Percentiles rank a stretch among this genome's conserved stretches.
Conservation (phyloP, 352 stramenopile species). For the Phytophthora multivora region DNA sequence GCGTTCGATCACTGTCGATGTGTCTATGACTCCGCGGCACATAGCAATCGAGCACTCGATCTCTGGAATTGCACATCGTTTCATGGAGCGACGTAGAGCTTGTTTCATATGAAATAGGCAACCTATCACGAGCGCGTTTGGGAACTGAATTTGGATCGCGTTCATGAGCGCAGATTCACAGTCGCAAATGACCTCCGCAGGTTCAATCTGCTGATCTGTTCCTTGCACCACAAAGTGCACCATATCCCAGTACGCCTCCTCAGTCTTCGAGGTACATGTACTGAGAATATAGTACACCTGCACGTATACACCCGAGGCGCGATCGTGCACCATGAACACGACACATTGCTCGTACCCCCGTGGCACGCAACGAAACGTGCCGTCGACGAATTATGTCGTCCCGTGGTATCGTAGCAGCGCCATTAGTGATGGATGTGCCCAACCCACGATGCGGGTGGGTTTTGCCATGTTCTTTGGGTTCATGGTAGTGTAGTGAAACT, state of each 20-base stretch:
- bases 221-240: slow-evolving; percentile 2
- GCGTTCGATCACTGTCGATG: slow-evolving; percentile 1
- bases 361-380: neutral
- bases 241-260: neutral
- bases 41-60: slow-evolving; percentile 4
- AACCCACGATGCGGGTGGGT: neutral
- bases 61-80: slow-evolving; percentile 2
- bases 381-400: neutral
- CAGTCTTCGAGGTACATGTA: neutral
- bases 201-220: neutral
- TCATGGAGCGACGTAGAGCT: slow-evolving; percentile 18
- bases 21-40: slow-evolving; percentile 2
- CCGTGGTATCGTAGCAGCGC: neutral
- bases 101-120: slow-evolving; percentile 30
- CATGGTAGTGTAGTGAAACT: neutral
- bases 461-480: neutral
- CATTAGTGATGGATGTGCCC: neutral
- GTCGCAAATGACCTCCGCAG: slow-evolving; percentile 5
- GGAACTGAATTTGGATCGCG: slow-evolving; percentile 6
- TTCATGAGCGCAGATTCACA: slow-evolving; percentile 5
- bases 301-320: neutral
- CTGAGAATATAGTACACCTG: neutral
- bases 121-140: neutral
- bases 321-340: neutral
- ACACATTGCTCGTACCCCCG: neutral